Percentiles rank a stretch among this genome's conserved stretches.
These are phyloP conservation scores for Cordyceps militaris DNA, from an alignment of 2,329 filamentous ascomycete genomes.

Conservation along the genomic window DNA sequence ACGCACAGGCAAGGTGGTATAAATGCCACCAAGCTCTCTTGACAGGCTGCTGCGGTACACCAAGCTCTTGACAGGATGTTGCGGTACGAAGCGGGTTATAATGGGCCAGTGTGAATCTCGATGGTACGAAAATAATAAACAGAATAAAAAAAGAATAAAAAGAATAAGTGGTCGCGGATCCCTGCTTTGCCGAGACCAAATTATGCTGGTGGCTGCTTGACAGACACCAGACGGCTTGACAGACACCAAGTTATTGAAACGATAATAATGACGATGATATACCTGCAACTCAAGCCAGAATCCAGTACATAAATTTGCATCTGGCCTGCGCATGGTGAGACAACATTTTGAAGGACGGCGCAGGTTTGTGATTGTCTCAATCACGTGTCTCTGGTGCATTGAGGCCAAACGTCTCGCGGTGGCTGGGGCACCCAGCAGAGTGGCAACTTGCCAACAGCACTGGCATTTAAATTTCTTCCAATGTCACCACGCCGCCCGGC, in stretches of 20 bases:
- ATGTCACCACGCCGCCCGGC: neutral
- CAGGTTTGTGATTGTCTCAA: neutral
- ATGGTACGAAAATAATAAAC: too few species aligned
- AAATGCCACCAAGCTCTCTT: too few species aligned
- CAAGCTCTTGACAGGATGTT: too few species aligned
- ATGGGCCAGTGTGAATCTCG: too few species aligned
- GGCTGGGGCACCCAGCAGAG: neutral
- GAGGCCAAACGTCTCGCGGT: slow-evolving; percentile 1
- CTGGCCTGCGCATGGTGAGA: neutral
- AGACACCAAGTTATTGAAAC: neutral
- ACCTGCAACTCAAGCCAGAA: neutral
- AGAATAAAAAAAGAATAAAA: too few species aligned
- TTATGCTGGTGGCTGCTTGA: neutral
- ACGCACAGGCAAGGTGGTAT: too few species aligned
- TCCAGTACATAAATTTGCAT: neutral
- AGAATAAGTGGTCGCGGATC: neutral
- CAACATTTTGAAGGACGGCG: slow-evolving; percentile 3
- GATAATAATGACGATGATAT: neutral
- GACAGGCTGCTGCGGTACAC: too few species aligned
- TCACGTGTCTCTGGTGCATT: slow-evolving; percentile 9
- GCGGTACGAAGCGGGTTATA: too few species aligned
- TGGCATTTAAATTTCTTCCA: slow-evolving; percentile 9
- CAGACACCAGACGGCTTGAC: neutral
- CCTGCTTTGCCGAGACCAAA: neutral
- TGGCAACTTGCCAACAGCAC: slow-evolving; percentile 10